Evolutionary conservation across 176 grass and related monocot species (phyloP), one percentile per base, ranked within the genome.

Genomic region (Eremochloa ophiuroides): DNA sequence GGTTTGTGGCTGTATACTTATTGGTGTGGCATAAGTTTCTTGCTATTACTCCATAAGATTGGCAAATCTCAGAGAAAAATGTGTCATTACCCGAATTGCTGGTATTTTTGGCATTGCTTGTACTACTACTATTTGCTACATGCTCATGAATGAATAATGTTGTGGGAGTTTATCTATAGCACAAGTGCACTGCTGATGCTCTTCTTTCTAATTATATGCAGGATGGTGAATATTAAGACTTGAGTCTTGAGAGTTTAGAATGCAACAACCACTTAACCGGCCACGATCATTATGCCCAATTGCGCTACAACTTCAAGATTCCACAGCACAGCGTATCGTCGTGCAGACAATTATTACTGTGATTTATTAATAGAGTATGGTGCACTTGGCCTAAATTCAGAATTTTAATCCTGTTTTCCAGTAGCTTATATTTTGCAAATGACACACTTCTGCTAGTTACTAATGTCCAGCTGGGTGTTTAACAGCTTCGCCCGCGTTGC

Each of bases 1-100:
- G 93, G 96, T 91, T 83, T 69, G 80, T 3, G 27, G 26, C 22
- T 55, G 20, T 50, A 38, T 79, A 18, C n/a, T 75, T 37, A 47
- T 59, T 78, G 2, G 29, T 38, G 22, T 51, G 63, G 31, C 23
- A 26, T 84, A 31, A 47, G 51, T 66, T 69, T 22, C 20, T 37
- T 28, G 25, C 41, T 88, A 63, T 5, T 23, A 43, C 68, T 51
- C 3, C 29, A 48, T 82, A 68, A 47, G 44, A 13, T 51, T 38
- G n/a, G 9, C 6, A 13, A 83, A 59, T 73, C 11, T 73, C 15
- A 31, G 9, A 31, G 26, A 31, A 50, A 50, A 28, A 20, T 73
- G 22, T 31, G 12, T 66, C 2, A 43, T 42, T 12, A 58, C 15
- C n/a, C 3, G 4, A 26, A 64, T 23, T 63, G 7, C 18, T 59